A percentile compares a stretch with the other conserved stretches of the same genome.
phyloP scores from a whole-genome alignment of 2,329 filamentous ascomycete genomes.

The Aspergillus sp. region DNA sequence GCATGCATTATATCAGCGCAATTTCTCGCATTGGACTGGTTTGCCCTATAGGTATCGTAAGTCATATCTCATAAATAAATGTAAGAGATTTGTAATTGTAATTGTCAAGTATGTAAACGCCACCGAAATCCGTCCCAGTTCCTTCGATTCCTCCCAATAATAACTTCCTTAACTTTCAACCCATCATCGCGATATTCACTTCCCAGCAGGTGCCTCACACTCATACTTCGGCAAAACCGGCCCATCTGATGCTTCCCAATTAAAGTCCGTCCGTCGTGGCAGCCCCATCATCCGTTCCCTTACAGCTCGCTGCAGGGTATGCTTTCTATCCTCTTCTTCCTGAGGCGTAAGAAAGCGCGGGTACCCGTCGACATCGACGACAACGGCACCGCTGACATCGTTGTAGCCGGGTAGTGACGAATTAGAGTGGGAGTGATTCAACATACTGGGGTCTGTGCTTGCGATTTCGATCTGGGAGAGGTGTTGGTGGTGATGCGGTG shows the following conservation, averaged over 20 bases:
- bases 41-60: no score
- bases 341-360: slow-evolving; percentile 27
- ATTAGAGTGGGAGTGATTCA: background rate
- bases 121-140: no score
- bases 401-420: slow-evolving; percentile 22
- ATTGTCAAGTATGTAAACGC: no score
- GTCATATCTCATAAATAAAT: no score
- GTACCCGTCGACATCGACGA: slow-evolving; percentile 24
- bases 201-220: background rate
- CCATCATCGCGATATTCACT: background rate
- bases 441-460: background rate
- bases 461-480: background rate
- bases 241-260: slow-evolving; percentile 16
- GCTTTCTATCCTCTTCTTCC: slow-evolving; percentile 23
- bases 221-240: slow-evolving; percentile 18
- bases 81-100: no score
- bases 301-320: slow-evolving; percentile 20
- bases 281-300: slow-evolving; percentile 27
- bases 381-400: slow-evolving; percentile 27
- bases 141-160: no score
- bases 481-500: background rate
- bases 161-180: background rate
- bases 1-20: background rate
- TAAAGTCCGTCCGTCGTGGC: slow-evolving; percentile 22
- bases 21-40: no score